A percentile compares a stretch with the other conserved stretches of the same genome.
phyloP scores from a whole-genome alignment of 2,329 filamentous ascomycete genomes.

The Xylaria sp. region DNA sequence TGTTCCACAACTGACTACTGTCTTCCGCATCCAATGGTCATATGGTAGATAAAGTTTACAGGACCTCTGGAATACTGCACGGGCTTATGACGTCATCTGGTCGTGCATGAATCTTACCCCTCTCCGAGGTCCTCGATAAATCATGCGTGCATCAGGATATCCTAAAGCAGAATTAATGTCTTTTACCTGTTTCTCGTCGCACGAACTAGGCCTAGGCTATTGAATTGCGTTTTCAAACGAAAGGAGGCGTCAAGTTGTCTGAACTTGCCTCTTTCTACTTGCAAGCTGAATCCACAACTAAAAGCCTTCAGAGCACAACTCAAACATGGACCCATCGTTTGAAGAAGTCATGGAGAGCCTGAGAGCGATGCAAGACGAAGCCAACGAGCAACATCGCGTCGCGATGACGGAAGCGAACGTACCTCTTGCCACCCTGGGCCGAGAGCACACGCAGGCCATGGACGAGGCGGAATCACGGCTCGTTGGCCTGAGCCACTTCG shows the following conservation, averaged over 20 bases:
- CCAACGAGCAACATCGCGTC: slow-evolving; percentile 37
- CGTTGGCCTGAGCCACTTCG: slow-evolving; percentile 15
- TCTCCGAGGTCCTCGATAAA: neutral
- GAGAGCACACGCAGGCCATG: slow-evolving; percentile 37
- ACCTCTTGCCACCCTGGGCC: slow-evolving; percentile 36
- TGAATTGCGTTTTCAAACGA: neutral
- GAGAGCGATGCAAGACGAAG: slow-evolving; percentile 32
- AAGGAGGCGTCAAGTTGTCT: neutral
- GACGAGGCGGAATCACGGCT: slow-evolving; percentile 30
- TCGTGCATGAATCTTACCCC: neutral
- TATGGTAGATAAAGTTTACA: neutral
- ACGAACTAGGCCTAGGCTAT: neutral
- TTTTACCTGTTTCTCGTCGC: neutral
- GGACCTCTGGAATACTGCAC: too few relatives aligned
- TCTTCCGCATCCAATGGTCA: neutral
- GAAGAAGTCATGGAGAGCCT: slow-evolving; percentile 34
- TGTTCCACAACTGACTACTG: too few relatives aligned
- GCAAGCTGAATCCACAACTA: neutral
- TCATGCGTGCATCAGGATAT: neutral
- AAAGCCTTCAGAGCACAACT: neutral
- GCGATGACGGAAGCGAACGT: slow-evolving; percentile 38
- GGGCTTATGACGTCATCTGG: neutral
- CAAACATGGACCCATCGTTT: slow-evolving; percentile 33
- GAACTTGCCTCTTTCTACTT: neutral
- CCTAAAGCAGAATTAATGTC: neutral